Evolutionary conservation across 305 asterid genomes (phyloP), one percentile per base, ranked within the genome.

Genomic region (Rubia peregrina): DNA sequence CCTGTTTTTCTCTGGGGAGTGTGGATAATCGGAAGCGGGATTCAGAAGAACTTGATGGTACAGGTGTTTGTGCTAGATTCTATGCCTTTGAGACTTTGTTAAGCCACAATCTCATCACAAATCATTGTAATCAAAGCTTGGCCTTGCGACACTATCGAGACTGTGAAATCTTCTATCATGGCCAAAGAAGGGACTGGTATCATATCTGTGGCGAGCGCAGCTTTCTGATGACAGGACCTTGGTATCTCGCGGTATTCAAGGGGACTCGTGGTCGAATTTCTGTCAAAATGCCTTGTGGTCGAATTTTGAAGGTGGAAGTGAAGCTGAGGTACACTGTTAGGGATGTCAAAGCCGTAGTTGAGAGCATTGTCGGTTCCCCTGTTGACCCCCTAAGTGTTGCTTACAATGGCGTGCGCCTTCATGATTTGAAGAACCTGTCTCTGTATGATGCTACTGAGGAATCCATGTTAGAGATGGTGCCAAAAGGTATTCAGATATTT

Each of bases 341-440:
- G 33, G 77, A 80, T 17, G 48, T 77, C 57, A 77, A 74, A 57
- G 22, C 69, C 7, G 19, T 77, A 46, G 62, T 71, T 10, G 84
- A 77, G 76, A 80, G 83, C 60, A 67, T 41, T 30, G 62, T n/a
- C 65, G 75, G 79, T 53, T 71, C 0, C 72, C 26, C 79, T 12
- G 53, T 74, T 3, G 22, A 63, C 62, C 68, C 46, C 65, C 19
- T 64, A 21, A 9, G 5, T 43, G 56, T 80, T 33, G 65, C 33
- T 63, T 59, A 30, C 46, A 60, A 70, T 9, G 76, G 57, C 17
- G 61, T n/a, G 64, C 42, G 48, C 65, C 74, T 80, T 6, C 63
- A 68, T 68, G 69, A 74, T 56, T 64, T 48, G 12, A 26, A 67
- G 76, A 61, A 24, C 19, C 44, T 80, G 9, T 30, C 44, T 56